phyloP scores from a whole-genome alignment of 306 rosid species.

The Cajanus cajan region DNA sequence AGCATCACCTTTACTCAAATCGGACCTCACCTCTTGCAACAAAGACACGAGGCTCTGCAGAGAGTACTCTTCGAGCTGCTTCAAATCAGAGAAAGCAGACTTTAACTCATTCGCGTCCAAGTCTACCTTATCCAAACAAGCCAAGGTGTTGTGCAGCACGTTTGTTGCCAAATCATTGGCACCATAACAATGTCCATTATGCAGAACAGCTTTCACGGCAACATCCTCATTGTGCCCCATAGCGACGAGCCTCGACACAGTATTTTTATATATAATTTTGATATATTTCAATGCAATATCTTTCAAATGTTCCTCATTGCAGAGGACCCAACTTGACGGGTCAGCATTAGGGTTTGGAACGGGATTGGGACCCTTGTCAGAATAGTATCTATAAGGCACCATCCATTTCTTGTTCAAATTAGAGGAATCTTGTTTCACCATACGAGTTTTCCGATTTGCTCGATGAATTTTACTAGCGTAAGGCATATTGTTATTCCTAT shows the following conservation, averaged over 20 bases:
- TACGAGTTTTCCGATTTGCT: constrained; percentile 48
- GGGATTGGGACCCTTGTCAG: neutral
- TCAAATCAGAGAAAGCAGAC: constrained; percentile 53
- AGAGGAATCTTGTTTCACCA: constrained; percentile 35
- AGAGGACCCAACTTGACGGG: constrained; percentile 64
- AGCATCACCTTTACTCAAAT: constrained; percentile 71
- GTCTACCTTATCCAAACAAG: constrained; percentile 45
- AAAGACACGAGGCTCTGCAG: constrained; percentile 62
- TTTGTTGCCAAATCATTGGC: constrained; percentile 64
- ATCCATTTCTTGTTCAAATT: neutral
- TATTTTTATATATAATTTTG: constrained; percentile 57
- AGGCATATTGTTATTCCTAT: constrained; percentile 40
- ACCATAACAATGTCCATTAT: constrained; percentile 66
- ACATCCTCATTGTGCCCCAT: constrained; percentile 60
- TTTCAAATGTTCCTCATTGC: constrained; percentile 65
- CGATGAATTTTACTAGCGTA: constrained; percentile 59
- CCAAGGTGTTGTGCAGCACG: constrained; percentile 55
- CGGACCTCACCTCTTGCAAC: constrained; percentile 63
- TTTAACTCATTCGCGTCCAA: constrained; percentile 46
- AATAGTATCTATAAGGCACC: neutral
- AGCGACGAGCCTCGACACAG: constrained; percentile 56
- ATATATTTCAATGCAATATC: constrained; percentile 55
- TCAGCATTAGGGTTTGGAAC: constrained; percentile 34
- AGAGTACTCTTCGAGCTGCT: constrained; percentile 60
- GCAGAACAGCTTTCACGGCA: constrained; percentile 54